Evolutionary conservation across 2,329 filamentous ascomycete genomes (phyloP), one percentile per base, ranked within the genome.

Genomic region (Cercospora janseana): DNA sequence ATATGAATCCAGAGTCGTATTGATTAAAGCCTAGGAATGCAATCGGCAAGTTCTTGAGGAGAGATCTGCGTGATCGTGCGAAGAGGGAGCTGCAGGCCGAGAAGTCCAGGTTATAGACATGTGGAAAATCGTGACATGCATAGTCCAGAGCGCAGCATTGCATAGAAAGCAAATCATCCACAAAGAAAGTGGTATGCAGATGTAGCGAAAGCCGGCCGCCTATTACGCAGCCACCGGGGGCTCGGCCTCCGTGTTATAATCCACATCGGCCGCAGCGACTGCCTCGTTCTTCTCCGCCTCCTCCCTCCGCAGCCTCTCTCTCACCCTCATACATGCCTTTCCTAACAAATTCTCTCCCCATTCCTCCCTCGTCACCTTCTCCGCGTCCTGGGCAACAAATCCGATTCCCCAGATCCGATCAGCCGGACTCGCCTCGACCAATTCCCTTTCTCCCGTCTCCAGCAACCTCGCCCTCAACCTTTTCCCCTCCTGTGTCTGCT

Each of bases 11-110:
- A 10, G 6, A 32, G 10, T 45, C 13, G 12, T 12, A 10, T 21
- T 46, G 29, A 27, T 31, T 26, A 26, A 10, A 1, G 1, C 12
- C 7, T 15, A 46, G 43, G 63, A 72, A 69, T 44, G 67, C 70
- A 1, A 70, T 68, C 35, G 73, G 73, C 1, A 75, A 76, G 65
- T 75, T 76, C 31, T 49, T 76, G 57, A 62, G 73, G 52, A 62
- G 72, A 16, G 66, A 74, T 20, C 49, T 75, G 55, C 66, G 70
- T 51, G 69, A 72, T 13, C 67, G 67, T 54, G 68, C 69, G 49
- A 70, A 69, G 61, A 67, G 68, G 42, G 72, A 74, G 58, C 53
- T 66, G 40, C 60, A 54, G 55, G 42, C 47, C 51, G 49, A 60
- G 70, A 45, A 44, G 59, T 65, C 71, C 2, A 73, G 64, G 60